Evolutionary conservation across 2,329 filamentous ascomycete genomes (phyloP).

Genomic region (Aspergillus nomiae): DNA sequence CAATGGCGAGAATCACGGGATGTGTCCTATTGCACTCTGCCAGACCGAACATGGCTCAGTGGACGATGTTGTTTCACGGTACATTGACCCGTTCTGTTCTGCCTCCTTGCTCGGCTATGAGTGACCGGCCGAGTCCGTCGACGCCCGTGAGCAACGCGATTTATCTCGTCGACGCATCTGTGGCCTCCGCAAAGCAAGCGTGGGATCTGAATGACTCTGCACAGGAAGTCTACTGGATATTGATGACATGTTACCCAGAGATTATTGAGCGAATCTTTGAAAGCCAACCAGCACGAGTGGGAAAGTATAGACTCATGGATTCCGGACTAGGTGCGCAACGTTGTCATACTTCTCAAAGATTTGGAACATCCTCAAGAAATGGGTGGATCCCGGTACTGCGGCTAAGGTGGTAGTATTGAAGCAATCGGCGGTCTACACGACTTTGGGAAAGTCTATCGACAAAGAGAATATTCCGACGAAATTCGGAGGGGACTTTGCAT

Average conservation of each 20-base stretch:
- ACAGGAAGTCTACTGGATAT: slow-evolving; percentile 24
- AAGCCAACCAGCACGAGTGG: background rate
- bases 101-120: slow-evolving; percentile 26
- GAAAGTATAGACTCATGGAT: background rate
- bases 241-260: slow-evolving; percentile 31
- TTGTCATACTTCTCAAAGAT: too few relatives aligned
- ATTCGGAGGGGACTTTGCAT: too few relatives aligned
- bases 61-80: slow-evolving; percentile 22
- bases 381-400: too few relatives aligned
- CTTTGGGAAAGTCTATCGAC: too few relatives aligned
- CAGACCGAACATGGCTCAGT: slow-evolving; percentile 22
- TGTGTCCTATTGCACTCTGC: background rate
- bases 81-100: slow-evolving; percentile 23
- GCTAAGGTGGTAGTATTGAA: too few relatives aligned
- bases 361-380: too few relatives aligned
- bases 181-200: slow-evolving; percentile 22
- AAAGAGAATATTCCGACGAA: too few relatives aligned
- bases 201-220: slow-evolving; percentile 25
- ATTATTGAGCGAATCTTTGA: slow-evolving; percentile 26
- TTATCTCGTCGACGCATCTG: slow-evolving; percentile 25
- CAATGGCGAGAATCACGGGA: slow-evolving; percentile 22
- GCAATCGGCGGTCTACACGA: too few relatives aligned
- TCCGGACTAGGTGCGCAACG: too few relatives aligned
- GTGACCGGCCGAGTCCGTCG: slow-evolving; percentile 7
- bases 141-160: slow-evolving; percentile 18